A percentile compares a stretch with the other conserved stretches of the same genome.
Conservation (phyloP, 352 stramenopile genomes). For the Phytopythium sindhum region DNA sequence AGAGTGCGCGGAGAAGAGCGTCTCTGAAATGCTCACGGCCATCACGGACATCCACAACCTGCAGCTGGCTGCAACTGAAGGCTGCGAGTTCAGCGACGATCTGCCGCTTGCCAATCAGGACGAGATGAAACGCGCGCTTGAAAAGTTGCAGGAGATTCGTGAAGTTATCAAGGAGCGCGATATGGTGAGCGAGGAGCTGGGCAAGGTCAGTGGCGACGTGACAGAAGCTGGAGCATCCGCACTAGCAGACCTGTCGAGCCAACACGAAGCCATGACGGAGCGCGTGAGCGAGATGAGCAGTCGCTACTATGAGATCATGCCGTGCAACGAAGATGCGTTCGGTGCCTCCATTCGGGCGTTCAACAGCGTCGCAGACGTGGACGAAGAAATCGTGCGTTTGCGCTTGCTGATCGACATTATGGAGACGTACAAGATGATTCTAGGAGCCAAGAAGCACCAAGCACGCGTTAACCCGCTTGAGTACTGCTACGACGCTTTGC, state of each 20-base stretch:
- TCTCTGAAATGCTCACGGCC: conserved; percentile 51
- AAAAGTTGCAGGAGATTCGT: conserved; percentile 46
- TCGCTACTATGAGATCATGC: conserved; percentile 81
- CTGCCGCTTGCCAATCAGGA: conserved; percentile 64
- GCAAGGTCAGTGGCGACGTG: conserved; percentile 40
- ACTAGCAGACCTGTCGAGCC: conserved; percentile 42
- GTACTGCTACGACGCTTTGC: conserved; percentile 77
- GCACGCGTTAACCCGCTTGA: conserved; percentile 50
- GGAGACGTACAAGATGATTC: conserved; percentile 73
- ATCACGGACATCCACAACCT: conserved; percentile 75
- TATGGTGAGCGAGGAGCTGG: conserved; percentile 46
- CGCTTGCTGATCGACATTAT: conserved; percentile 65
- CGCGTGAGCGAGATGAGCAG: conserved; percentile 68
- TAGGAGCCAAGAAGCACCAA: conserved; percentile 50
- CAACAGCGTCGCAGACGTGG: conserved; percentile 47
- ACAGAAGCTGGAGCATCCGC: conserved; percentile 35
- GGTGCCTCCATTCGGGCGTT: conserved; percentile 60
- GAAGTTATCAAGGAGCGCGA: conserved; percentile 46
- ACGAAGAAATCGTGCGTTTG: conserved; percentile 63
- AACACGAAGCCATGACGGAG: conserved; percentile 52
- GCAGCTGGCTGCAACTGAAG: conserved; percentile 53
- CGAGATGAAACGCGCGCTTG: conserved; percentile 42
- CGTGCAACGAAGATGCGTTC: conserved; percentile 62
- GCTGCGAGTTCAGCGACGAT: conserved; percentile 43
- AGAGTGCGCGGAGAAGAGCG: conserved; percentile 23